Evolutionary conservation across 306 rosid genomes (phyloP).

Genomic region (Sicyos edulis): DNA sequence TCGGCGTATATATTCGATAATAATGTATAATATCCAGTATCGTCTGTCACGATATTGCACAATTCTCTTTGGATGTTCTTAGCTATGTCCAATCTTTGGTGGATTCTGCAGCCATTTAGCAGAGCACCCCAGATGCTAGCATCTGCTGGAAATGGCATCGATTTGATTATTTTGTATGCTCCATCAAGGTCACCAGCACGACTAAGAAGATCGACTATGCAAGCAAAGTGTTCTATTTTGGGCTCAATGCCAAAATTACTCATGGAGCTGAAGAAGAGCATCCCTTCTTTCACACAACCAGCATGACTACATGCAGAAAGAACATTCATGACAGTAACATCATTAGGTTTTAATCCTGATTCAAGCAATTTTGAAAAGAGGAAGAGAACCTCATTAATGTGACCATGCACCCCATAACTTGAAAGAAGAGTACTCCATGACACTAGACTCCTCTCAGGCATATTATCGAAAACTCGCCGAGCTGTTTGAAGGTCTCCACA

Average conservation of each 20-base stretch:
- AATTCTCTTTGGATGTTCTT: constrained; percentile 43
- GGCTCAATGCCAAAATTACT: constrained; percentile 50
- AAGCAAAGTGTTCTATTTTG: constrained; percentile 58
- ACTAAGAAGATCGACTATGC: constrained; percentile 75
- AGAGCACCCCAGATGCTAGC: constrained; percentile 85
- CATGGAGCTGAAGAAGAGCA: constrained; percentile 51
- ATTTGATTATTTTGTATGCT: constrained; percentile 59
- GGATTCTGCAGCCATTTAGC: constrained; percentile 84
- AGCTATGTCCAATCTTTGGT: constrained; percentile 57
- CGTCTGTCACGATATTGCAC: constrained; percentile 44
- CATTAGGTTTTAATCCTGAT: constrained; percentile 58
- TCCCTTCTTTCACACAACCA: constrained; percentile 70
- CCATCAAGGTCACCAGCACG: constrained; percentile 70
- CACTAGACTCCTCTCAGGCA: constrained; percentile 62
- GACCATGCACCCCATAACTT: constrained; percentile 77
- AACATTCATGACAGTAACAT: constrained; percentile 77
- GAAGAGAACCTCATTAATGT: constrained; percentile 40
- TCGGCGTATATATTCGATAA: constrained; percentile 79
- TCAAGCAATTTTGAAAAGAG: constrained; percentile 57
- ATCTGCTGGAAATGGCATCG: constrained; percentile 40
- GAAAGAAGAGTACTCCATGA: constrained; percentile 90
- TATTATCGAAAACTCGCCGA: constrained; percentile 42
- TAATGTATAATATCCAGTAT: constrained; percentile 81
- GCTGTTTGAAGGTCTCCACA: constrained; percentile 73
- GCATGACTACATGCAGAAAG: constrained; percentile 84